Conservation (phyloP, 441 rosid genomes). For the Macaranga tanarius region DNA sequence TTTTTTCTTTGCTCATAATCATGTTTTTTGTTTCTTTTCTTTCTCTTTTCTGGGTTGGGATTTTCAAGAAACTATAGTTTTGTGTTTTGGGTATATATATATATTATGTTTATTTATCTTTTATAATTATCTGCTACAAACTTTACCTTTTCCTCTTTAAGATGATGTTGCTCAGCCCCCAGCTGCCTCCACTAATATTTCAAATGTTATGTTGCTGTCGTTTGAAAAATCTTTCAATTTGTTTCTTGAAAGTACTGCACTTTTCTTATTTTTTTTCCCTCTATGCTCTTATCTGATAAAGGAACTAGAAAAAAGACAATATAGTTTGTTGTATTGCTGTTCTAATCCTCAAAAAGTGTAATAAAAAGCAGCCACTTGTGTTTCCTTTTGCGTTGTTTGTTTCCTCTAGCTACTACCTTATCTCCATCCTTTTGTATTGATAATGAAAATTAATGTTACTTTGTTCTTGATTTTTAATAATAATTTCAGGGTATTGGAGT, state of each 20-base stretch:
- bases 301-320: not conserved
- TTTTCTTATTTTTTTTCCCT: not conserved
- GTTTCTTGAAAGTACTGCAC: constrained; percentile 17
- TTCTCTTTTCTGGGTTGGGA: constrained; percentile 2
- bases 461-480: not conserved
- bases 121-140: not conserved
- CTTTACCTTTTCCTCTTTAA: not conserved
- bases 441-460: constrained; percentile 24
- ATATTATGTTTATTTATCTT: not conserved
- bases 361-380: not conserved
- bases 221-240: not conserved
- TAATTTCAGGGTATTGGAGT: constrained; percentile 48
- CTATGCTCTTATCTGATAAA: not conserved
- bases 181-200: not conserved
- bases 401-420: not conserved
- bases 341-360: constrained; percentile 6
- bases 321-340: not conserved
- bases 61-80: constrained; percentile 10
- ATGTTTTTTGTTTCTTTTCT: not conserved
- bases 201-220: constrained; percentile 4
- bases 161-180: constrained; percentile 6
- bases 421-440: not conserved
- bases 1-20: constrained; percentile 13
- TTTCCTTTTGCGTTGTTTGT: not conserved
- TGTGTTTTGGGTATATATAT: not conserved